Evolutionary conservation across 345 rosid genomes (phyloP).

Genomic region (Reutealis trisperma): DNA sequence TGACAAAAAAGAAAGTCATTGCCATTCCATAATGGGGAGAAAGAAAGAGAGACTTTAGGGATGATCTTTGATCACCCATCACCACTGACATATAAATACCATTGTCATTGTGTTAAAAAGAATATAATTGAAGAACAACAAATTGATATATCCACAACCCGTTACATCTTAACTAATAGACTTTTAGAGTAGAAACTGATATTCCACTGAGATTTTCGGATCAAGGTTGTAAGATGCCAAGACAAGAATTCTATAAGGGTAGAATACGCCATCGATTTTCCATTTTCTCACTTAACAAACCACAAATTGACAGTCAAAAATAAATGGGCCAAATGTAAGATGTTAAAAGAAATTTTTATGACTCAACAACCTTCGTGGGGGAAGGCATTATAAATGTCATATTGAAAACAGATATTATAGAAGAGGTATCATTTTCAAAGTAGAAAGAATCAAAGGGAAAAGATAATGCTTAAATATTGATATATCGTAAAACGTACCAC

Average conservation of each 20-base stretch:
- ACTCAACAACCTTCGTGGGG: not conserved
- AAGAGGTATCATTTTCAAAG: not conserved
- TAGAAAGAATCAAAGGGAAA: not conserved
- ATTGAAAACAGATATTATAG: not conserved
- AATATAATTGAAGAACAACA: too few relatives aligned
- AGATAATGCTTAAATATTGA: not conserved
- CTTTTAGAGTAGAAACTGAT: too few relatives aligned
- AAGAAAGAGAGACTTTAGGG: not conserved
- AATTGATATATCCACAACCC: not conserved
- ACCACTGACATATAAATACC: not conserved
- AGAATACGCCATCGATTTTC: not conserved
- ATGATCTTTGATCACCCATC: not conserved
- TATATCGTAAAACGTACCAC: slow-evolving; percentile 60
- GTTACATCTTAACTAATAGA: not conserved
- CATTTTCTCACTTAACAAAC: not conserved
- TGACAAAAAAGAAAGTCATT: not conserved
- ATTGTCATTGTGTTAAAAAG: not conserved
- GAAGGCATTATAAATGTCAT: not conserved
- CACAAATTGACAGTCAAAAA: not conserved
- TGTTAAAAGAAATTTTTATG: not conserved
- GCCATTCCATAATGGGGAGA: not conserved
- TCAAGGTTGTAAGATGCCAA: not conserved
- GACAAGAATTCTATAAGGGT: not conserved
- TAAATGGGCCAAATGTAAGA: too few relatives aligned
- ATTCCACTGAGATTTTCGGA: not conserved